These are phyloP conservation scores for Cyberlindnera mycetangii DNA, from an alignment of 805 yeast genomes.

Conservation along the genomic window DNA sequence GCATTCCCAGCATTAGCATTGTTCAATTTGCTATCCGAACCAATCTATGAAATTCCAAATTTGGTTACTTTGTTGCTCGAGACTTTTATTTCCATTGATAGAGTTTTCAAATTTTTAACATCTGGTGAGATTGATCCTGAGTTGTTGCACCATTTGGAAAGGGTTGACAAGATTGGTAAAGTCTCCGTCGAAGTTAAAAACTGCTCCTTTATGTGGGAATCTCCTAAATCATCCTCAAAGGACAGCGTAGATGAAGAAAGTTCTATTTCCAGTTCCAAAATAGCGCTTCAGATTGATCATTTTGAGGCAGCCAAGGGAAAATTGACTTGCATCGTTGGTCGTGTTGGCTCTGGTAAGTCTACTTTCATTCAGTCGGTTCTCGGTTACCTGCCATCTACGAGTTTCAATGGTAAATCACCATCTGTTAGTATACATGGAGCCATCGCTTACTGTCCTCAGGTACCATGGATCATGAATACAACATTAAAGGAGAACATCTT, in stretches of 20 bases:
- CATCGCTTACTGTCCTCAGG: constrained; percentile 88
- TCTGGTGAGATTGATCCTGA: constrained; percentile 44
- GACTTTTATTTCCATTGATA: constrained; percentile 52
- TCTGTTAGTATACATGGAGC: constrained; percentile 54
- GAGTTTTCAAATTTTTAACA: constrained; percentile 48
- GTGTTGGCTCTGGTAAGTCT: constrained; percentile 68
- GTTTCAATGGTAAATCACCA: constrained; percentile 27
- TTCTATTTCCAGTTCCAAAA: constrained; percentile 39
- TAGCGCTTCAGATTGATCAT: constrained; percentile 45
- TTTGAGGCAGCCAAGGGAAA: constrained; percentile 51
- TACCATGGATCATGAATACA: constrained; percentile 97
- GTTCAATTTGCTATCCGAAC: constrained; percentile 55
- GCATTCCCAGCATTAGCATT: constrained; percentile 67
- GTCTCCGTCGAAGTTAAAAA: constrained; percentile 42
- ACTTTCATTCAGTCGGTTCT: constrained; percentile 35
- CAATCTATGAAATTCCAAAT: constrained; percentile 57
- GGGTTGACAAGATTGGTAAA: constrained; percentile 17
- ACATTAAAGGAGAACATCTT: constrained; percentile 85
- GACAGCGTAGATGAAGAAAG: constrained; percentile 41
- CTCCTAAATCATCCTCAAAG: constrained; percentile 21
- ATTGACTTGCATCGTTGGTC: constrained; percentile 59
- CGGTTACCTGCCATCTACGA: constrained; percentile 48
- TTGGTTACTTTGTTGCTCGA: constrained; percentile 56
- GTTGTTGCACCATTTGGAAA: constrained; percentile 29
- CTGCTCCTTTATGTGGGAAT: constrained; percentile 54